Percentiles rank a stretch among this genome's conserved stretches.
Conservation (phyloP, 176 grass and related monocot species). For the Hyparrhenia diplandra region DNA sequence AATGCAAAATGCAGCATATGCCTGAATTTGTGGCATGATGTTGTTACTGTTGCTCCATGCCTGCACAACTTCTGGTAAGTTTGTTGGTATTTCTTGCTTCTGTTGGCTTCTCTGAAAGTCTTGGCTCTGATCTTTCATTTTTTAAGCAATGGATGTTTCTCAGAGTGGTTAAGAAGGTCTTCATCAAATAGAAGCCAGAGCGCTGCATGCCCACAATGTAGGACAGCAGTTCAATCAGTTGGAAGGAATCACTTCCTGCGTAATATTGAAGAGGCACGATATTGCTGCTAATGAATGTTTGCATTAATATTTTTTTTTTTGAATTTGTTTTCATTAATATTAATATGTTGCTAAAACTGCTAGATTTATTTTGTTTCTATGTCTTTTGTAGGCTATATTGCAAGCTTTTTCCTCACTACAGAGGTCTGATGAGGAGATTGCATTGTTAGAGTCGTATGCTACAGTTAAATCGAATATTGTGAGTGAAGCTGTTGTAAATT, state of each 20-base stretch:
- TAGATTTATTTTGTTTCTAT: conserved; percentile 18
- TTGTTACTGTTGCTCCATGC: conserved; percentile 94
- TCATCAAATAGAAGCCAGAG: conserved; percentile 53
- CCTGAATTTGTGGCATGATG: conserved; percentile 97
- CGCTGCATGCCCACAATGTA: conserved; percentile 80
- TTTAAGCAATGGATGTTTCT: conserved; percentile 96
- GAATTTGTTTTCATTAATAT: too few relatives aligned
- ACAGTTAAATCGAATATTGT: conserved; percentile 86
- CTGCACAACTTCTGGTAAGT: conserved; percentile 96
- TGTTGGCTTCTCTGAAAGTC: conserved; percentile 5
- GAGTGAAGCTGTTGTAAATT: conserved; percentile 5
- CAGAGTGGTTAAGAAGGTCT: conserved; percentile 93
- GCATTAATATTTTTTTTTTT: too few relatives aligned
- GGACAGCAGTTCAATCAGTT: conserved; percentile 74
- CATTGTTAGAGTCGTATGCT: conserved; percentile 73
- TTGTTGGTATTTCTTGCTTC: conserved; percentile 1
- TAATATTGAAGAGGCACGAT: conserved; percentile 86
- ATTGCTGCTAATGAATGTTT: conserved; percentile 3
- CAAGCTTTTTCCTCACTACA: conserved; percentile 69
- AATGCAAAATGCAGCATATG: conserved; percentile 99
- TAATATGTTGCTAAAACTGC: conserved; percentile 12
- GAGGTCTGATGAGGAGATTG: conserved; percentile 83
- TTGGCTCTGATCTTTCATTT: conserved; percentile 17
- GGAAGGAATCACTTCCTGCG: conserved; percentile 94
- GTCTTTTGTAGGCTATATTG: conserved; percentile 81